Base-by-base conservation (phyloP, 495 filamentous ascomycete genomes). In the Penicillium longicatenatum region DNA sequence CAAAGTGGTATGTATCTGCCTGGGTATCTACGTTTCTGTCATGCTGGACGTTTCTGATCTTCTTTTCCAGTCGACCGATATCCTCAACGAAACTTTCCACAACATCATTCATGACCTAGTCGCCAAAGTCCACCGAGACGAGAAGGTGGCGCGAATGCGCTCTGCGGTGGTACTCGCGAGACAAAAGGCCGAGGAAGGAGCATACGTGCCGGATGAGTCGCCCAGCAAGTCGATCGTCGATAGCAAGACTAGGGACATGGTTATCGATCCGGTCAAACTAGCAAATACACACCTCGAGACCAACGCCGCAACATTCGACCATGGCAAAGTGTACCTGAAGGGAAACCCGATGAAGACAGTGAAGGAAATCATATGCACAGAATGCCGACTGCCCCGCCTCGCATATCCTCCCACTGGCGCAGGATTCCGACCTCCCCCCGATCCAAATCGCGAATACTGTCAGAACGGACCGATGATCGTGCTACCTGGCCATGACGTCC, bases 401-500 rank as follows among this genome's bases (percentile, higher is more conserved):
- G 66, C 88, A 42, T 80, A 88, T 60, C 86, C 86, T 4, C 82
- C 82, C 20, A 80, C 84, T 26, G 86, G 86, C 29, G 79, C 80
- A 52, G 83, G 83, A 21, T 79, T 83, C 20, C 75, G 76, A 35
- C 82, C 83, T 61, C 82, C 84, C 7, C 73, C 74, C 4, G 86
- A 89, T 58, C 80, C 82, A 2, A 77, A 82, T 60, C 73, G 82
- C 61, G 77, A 80, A 60, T 95, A 93, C 73, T 95, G 91, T 78
- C 86, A 86, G 63, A 86, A 84, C 55, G 85, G 86, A 50, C 90
- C 91, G 11, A 86, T 86, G 72, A 85, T 89, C 64, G 82, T 83
- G 52, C 83, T 86, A 64, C 83, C 86, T 2, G 88, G 89, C 51
- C 86, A 86, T 72, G 91, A 95, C 66, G 88, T 93, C 42, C 91